Percentiles rank a stretch among this genome's conserved stretches.
phyloP scores from a whole-genome alignment of 495 filamentous ascomycete genomes.

The Talaromyces thailandensis region DNA sequence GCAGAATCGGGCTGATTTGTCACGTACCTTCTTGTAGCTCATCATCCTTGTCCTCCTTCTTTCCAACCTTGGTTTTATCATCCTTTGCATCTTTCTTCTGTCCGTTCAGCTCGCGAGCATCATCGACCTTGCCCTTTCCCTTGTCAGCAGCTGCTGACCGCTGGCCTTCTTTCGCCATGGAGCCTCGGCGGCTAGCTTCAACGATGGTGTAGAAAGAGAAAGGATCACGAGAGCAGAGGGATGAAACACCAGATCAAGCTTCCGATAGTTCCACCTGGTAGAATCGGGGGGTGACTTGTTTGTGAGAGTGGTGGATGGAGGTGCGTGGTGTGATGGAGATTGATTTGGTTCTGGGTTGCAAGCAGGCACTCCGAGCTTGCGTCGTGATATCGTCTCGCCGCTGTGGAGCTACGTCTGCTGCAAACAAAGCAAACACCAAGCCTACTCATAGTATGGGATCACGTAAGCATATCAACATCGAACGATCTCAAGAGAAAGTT shows the following conservation, averaged over 20 bases:
- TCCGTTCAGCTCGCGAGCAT: conserved; percentile 46
- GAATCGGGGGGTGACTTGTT: background rate
- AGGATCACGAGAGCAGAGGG: background rate
- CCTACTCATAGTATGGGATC: background rate
- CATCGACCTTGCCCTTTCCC: conserved; percentile 85
- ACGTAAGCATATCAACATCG: background rate
- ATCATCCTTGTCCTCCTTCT: conserved; percentile 63
- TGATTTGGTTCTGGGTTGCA: background rate
- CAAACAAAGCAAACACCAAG: background rate
- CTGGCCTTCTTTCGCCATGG: conserved; percentile 89
- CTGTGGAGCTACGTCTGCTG: conserved; percentile 5
- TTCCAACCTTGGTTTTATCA: conserved; percentile 64
- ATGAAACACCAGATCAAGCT: background rate
- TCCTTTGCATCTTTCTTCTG: conserved; percentile 57
- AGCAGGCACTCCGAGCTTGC: background rate
- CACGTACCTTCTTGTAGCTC: conserved; percentile 46
- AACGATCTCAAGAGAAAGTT: background rate
- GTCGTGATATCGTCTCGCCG: conserved; percentile 6
- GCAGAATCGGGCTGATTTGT: background rate
- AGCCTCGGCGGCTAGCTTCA: conserved; percentile 4
- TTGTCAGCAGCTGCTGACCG: conserved; percentile 78
- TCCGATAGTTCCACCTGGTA: background rate
- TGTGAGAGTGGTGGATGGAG: background rate
- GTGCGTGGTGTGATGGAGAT: background rate
- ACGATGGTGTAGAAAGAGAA: background rate